Percentiles rank a stretch among this genome's conserved stretches.
Conservation (phyloP, 2,329 filamentous ascomycete genomes). For the Diaporthe caulivora region DNA sequence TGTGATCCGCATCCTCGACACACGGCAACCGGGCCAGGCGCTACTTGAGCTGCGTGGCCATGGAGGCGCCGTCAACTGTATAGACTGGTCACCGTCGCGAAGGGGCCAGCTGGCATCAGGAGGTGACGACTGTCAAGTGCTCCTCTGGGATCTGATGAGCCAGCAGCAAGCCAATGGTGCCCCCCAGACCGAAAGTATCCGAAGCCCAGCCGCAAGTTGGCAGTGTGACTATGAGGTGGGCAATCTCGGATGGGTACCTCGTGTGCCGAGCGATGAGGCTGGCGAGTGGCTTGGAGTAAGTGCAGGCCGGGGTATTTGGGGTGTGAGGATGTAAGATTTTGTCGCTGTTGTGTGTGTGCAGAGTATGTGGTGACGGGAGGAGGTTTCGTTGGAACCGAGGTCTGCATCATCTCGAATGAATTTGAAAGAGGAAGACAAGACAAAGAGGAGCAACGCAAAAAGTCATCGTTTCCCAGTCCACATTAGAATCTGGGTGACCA, state of each 20-base stretch:
- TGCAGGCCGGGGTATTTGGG: slow-evolving; percentile 85
- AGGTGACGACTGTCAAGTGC: slow-evolving; percentile 89
- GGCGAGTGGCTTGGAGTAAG: slow-evolving; percentile 89
- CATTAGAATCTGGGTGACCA: slow-evolving; percentile 32
- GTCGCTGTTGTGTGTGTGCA: background rate
- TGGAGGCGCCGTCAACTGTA: slow-evolving; percentile 85
- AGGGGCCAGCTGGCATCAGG: slow-evolving; percentile 92
- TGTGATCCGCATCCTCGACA: slow-evolving; percentile 93
- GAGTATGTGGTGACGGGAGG: background rate
- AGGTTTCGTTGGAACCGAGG: background rate
- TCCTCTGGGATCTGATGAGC: slow-evolving; percentile 94
- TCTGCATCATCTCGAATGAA: background rate
- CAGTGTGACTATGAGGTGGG: slow-evolving; percentile 88
- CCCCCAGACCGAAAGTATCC: slow-evolving; percentile 66
- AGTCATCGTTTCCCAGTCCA: slow-evolving; percentile 19
- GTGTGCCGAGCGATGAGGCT: slow-evolving; percentile 74
- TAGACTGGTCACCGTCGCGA: slow-evolving; percentile 93
- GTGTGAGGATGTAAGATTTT: slow-evolving; percentile 61
- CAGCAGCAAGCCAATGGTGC: slow-evolving; percentile 60
- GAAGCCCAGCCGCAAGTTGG: slow-evolving; percentile 82
- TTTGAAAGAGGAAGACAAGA: slow-evolving; percentile 21
- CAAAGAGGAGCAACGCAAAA: slow-evolving; percentile 25
- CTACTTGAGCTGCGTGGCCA: slow-evolving; percentile 94
- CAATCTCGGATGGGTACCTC: slow-evolving; percentile 87
- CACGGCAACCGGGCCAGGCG: slow-evolving; percentile 94